These are phyloP conservation scores for Mycogone perniciosa DNA, from an alignment of 2,329 filamentous ascomycete genomes.

Conservation along the genomic window DNA sequence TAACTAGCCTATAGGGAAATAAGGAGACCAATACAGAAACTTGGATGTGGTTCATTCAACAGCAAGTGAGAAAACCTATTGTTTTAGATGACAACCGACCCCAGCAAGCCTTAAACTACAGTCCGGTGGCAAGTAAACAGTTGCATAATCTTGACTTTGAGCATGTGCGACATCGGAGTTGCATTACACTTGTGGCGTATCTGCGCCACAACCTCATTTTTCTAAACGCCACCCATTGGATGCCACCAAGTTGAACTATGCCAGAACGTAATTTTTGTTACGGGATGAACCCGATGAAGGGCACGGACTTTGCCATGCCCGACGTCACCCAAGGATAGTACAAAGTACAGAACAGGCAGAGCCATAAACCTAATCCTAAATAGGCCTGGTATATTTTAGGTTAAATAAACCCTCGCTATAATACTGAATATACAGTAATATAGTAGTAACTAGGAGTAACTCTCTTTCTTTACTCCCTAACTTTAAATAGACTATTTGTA, in stretches of 20 bases:
- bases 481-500: too few relatives aligned
- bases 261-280: too few relatives aligned
- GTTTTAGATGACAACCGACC: not conserved
- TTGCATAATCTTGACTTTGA: not conserved
- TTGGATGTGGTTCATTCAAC: not conserved
- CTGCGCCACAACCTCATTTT: slow-evolving; percentile 1
- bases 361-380: too few relatives aligned
- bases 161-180: slow-evolving; percentile 1
- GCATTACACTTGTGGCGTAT: not conserved
- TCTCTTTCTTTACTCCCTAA: too few relatives aligned
- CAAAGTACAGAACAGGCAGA: too few relatives aligned
- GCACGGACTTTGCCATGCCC: too few relatives aligned
- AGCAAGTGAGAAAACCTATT: not conserved
- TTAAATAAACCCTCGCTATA: too few relatives aligned
- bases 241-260: not conserved
- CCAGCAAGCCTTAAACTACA: not conserved
- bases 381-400: too few relatives aligned
- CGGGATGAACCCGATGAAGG: too few relatives aligned
- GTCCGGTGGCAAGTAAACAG: not conserved
- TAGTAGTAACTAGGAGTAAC: too few relatives aligned
- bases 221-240: not conserved
- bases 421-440: too few relatives aligned
- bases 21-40: not conserved
- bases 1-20: not conserved
- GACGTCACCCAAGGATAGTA: too few relatives aligned